Percentiles rank a stretch among this genome's conserved stretches.
These are phyloP conservation scores for Chrysosphaeria jannelii DNA, from an alignment of 2,329 filamentous ascomycete species.

Conservation along the genomic window DNA sequence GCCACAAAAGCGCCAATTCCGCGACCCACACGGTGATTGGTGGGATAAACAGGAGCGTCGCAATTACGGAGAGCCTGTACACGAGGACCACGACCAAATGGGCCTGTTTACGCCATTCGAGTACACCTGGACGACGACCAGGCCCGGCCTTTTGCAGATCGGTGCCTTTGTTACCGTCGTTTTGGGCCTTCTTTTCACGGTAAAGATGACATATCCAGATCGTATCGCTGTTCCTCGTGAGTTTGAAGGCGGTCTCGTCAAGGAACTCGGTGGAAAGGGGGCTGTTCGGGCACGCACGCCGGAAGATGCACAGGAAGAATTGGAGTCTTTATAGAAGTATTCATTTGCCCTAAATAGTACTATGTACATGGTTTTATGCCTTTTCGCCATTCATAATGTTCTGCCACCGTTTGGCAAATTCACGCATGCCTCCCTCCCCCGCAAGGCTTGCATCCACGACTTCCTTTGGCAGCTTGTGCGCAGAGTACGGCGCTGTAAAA, in stretches of 20 bases:
- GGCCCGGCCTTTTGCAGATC: constrained; percentile 37
- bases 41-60: constrained; percentile 94
- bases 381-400: not conserved
- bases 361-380: no score
- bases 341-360: no score
- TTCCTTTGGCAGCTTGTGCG: constrained; percentile 82
- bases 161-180: constrained; percentile 34
- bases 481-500: constrained; percentile 62
- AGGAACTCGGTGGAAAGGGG: constrained; percentile 41
- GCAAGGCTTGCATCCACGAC: constrained; percentile 44
- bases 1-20: constrained; percentile 59
- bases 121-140: constrained; percentile 54
- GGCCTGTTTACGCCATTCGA: constrained; percentile 71
- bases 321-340: no score
- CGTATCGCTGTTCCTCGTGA: constrained; percentile 35
- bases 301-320: constrained; percentile 2
- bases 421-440: constrained; percentile 47
- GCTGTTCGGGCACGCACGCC: constrained; percentile 15
- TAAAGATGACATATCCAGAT: constrained; percentile 44
- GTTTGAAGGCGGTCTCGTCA: constrained; percentile 42
- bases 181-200: constrained; percentile 31
- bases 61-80: constrained; percentile 86
- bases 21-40: constrained; percentile 80
- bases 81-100: constrained; percentile 85
- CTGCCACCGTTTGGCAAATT: constrained; percentile 53